Conservation (phyloP, 257 asterid species). For the Nicotiana tabacum region DNA sequence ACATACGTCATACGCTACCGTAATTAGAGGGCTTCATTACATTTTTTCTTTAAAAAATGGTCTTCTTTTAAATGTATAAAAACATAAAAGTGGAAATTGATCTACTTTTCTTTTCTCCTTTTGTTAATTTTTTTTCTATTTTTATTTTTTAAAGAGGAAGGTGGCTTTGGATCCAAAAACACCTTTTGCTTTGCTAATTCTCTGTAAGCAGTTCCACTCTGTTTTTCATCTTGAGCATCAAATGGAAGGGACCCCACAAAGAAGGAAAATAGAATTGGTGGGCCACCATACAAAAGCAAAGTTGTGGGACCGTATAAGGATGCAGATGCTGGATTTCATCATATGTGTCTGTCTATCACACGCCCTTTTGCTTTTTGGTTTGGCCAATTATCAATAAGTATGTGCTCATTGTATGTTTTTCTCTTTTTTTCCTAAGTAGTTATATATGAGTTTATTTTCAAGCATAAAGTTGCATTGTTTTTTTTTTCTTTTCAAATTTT, state of each 20-base stretch:
- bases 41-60: no score
- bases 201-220: slow-evolving; percentile 25
- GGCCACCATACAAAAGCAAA: slow-evolving; percentile 21
- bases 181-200: slow-evolving; percentile 43
- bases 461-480: neutral
- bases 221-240: slow-evolving; percentile 26
- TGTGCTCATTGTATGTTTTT: neutral
- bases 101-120: neutral
- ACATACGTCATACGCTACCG: no score
- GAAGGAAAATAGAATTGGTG: slow-evolving; percentile 23
- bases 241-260: slow-evolving; percentile 13
- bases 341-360: slow-evolving; percentile 34
- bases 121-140: neutral
- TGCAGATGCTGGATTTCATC: slow-evolving; percentile 53
- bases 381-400: slow-evolving; percentile 28
- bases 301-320: slow-evolving; percentile 27
- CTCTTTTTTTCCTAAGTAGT: no score
- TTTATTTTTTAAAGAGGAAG: neutral
- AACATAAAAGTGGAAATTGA: neutral
- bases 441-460: neutral
- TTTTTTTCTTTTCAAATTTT: no score
- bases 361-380: slow-evolving; percentile 18
- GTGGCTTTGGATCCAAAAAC: slow-evolving; percentile 63
- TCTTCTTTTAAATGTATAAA: no score
- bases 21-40: no score